phyloP scores from a whole-genome alignment of 2,329 filamentous ascomycete species.

The Mycosphaerelloides madeirae region DNA sequence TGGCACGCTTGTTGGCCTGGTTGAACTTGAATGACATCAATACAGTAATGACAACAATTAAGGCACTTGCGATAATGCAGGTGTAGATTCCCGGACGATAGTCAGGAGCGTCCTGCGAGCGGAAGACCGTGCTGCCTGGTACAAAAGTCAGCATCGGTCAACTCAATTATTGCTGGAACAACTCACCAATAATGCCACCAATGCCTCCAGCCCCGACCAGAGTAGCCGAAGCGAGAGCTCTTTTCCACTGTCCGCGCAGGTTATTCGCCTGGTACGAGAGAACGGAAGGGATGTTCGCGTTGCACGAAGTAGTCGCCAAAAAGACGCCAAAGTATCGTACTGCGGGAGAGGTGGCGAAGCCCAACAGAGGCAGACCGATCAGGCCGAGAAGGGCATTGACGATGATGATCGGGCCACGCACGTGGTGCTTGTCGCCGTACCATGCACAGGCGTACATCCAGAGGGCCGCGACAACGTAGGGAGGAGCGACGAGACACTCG shows the following conservation, averaged over 20 bases:
- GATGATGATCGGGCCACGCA: constrained; percentile 33
- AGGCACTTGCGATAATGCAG: constrained; percentile 25
- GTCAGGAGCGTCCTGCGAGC: constrained; percentile 29
- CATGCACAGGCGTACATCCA: constrained; percentile 30
- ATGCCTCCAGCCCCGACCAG: constrained; percentile 73
- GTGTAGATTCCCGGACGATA: constrained; percentile 33
- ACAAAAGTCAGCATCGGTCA: constrained; percentile 57
- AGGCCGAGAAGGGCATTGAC: constrained; percentile 31
- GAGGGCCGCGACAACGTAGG: constrained; percentile 32
- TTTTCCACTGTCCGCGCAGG: constrained; percentile 83
- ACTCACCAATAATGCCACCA: constrained; percentile 58
- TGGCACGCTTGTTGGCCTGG: constrained; percentile 33
- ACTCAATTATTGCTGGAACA: constrained; percentile 12
- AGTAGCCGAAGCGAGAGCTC: constrained; percentile 71
- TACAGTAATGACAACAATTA: constrained; percentile 28
- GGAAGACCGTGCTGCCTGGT: constrained; percentile 54
- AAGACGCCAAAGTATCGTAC: constrained; percentile 35
- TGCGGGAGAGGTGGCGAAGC: constrained; percentile 26
- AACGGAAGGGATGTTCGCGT: constrained; percentile 61
- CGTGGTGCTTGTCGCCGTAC: constrained; percentile 31
- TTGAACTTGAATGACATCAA: constrained; percentile 31
- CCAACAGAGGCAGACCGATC: constrained; percentile 32
- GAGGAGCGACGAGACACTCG: constrained; percentile 32
- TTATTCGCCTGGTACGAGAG: constrained; percentile 85
- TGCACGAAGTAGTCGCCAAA: constrained; percentile 31